Base-by-base conservation (phyloP, 2,329 filamentous ascomycete genomes). In the Ceratocystis variospora region DNA sequence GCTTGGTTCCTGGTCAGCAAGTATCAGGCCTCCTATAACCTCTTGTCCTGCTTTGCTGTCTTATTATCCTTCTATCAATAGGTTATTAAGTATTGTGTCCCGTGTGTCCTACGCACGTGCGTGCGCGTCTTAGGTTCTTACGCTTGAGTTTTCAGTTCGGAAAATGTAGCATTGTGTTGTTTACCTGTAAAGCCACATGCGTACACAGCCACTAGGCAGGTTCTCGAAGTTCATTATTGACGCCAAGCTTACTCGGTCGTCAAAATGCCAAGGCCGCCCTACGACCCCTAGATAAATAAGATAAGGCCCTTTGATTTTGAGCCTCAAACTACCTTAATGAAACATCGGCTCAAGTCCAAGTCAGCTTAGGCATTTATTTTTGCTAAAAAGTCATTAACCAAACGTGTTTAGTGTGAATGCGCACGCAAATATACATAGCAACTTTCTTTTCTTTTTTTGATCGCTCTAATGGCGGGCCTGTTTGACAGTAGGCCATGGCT, bases 261-360 rank as follows among this genome's bases (percentile, higher is more conserved):
- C 55, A 59, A 59, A 59, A 59, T 59, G 45, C 61, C 61, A 63
- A 63, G 61, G 15, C 61, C 45, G 61, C 45, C 61, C 61, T 50
- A 63, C 22, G 61, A 31, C 61, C 12, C 61, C 61, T 63, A 45
- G 41, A 48, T 48, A 45, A 46, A 31, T 15, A n/a, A 62, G 45
- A 45, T 48, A 46, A 48, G 61, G 44, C 61, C 61, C 44, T 46
- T 63, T 48, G 5, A 10, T 63, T 63, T 63, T 63, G 45, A 63
- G 61, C 61, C 61, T 28, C 61, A 63, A 63, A 22, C 46, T 63
- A 63, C 61, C 44, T 63, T 63, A 33, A 63, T 63, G 61, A 63
- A 63, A 63, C 61, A 63, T 48, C 17, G 37, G 25, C 61, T 31
- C 55, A 59, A 31, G 15, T n/a, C 28, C 37, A 33, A 31, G 37